Evolutionary conservation across 441 rosid species (phyloP).

Genomic region (Gossypium trilobum): DNA sequence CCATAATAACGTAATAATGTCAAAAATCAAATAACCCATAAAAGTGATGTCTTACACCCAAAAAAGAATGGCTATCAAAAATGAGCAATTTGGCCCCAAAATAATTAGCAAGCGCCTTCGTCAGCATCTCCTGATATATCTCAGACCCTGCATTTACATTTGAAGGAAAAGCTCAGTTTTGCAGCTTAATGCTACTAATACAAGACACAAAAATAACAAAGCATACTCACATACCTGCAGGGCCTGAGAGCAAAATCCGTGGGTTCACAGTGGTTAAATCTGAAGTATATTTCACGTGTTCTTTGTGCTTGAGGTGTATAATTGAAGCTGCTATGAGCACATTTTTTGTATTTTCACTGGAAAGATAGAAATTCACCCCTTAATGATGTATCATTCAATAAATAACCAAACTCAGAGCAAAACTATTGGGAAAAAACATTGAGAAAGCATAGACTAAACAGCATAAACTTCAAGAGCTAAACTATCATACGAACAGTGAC

Average conservation of each 20-base stretch:
- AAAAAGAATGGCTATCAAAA: conserved; percentile 59
- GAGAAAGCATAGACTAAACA: background rate
- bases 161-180: conserved; percentile 1
- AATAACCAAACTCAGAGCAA: background rate
- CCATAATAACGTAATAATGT: background rate
- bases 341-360: conserved; percentile 73
- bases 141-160: conserved; percentile 61
- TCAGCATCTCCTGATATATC: conserved; percentile 84
- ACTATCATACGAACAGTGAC: background rate
- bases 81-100: conserved; percentile 72
- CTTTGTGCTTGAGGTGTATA: conserved; percentile 69
- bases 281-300: conserved; percentile 64
- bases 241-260: conserved; percentile 85
- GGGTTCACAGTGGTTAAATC: conserved; percentile 62
- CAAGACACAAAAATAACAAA: background rate
- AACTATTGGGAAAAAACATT: background rate
- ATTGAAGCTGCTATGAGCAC: conserved; percentile 70
- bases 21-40: conserved; percentile 16
- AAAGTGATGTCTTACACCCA: conserved; percentile 58
- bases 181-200: conserved; percentile 8
- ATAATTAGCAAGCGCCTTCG: conserved; percentile 73
- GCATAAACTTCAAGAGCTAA: background rate
- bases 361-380: conserved; percentile 10
- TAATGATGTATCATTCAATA: background rate
- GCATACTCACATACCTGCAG: conserved; percentile 49